Base-by-base conservation (phyloP, 202 grass and related monocot genomes). In the Elaeis oleifera region DNA sequence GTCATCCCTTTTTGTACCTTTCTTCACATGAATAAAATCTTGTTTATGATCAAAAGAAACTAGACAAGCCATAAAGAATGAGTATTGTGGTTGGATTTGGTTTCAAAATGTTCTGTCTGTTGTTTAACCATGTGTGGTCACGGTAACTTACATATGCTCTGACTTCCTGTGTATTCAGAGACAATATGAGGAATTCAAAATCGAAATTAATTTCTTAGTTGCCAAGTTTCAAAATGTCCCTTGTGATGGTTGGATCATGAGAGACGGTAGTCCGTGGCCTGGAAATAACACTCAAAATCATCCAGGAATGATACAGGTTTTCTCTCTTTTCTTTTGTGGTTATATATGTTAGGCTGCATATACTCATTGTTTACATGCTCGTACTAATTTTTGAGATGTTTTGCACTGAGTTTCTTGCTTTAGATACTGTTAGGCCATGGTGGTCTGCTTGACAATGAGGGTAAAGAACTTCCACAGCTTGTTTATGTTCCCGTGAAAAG, bases 401-500 rank as follows among this genome's bases (percentile, higher is more conserved):
- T n/a, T 36, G 26, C 14, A 29, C 36, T 19, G 23, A 28, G 58
- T 60, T 15, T 36, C 27, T 60, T 44, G 36, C 9, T 44, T 5
- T 18, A 60, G 58, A 60, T 60, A 29, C 27, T 60, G 36, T 32
- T 60, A 23, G 58, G 58, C 58, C 24, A 28, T 27, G 7, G 27
- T 59, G 57, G 9, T 5, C 57, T 5, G 6, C 23, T 6, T 36
- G 58, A 60, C 29, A 6, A 16, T 32, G 58, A 36, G 29, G 27
- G 26, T 27, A 28, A 28, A 32, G 23, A 36, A 28, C 66, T 95
- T 19, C 85, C 89, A 65, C 70, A 83, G 65, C 76, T 95, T 65
- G 85, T 95, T 26, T 95, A 95, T 52, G 79, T 95, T 95, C 89
- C 68, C 89, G 89, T 89, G 89, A 95, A 70, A 95, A 89, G 59